Evolutionary conservation across 352 stramenopile species (phyloP).

Genomic region (Phytophthora sp.): DNA sequence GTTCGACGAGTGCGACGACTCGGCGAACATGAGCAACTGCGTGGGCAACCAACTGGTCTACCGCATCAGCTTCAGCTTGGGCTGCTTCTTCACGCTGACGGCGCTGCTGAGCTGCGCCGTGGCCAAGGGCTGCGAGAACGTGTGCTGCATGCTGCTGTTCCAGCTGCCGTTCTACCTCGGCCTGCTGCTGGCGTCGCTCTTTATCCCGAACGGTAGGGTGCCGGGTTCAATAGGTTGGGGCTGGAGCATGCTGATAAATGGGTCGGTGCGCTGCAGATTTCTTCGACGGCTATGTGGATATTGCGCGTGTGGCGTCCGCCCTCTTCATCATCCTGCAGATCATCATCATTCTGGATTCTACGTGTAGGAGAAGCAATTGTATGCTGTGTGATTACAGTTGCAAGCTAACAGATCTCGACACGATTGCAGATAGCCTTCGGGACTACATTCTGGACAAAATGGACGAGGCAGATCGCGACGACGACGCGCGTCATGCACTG

Average conservation of each 20-base stretch:
- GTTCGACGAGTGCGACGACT: conserved; percentile 54
- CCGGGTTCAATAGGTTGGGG: background rate
- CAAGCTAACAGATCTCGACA: too few relatives aligned
- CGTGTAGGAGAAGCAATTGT: conserved; percentile 40
- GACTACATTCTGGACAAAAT: conserved; percentile 79
- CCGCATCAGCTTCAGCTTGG: conserved; percentile 75
- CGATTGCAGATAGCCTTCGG: conserved; percentile 61
- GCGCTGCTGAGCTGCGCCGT: conserved; percentile 54
- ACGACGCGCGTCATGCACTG: conserved; percentile 56
- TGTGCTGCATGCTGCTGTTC: conserved; percentile 70
- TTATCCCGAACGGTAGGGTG: conserved; percentile 63
- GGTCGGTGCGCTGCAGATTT: conserved; percentile 40
- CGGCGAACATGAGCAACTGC: conserved; percentile 46
- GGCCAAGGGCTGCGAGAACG: conserved; percentile 55
- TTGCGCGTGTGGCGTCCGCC: conserved; percentile 64
- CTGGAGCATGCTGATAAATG: background rate
- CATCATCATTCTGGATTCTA: conserved; percentile 82
- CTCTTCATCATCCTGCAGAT: conserved; percentile 82
- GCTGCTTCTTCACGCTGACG: conserved; percentile 70
- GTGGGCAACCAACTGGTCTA: conserved; percentile 82
- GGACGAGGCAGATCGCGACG: conserved; percentile 59
- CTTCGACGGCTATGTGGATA: conserved; percentile 67
- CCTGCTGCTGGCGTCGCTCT: conserved; percentile 61
- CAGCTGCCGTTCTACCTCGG: conserved; percentile 67
- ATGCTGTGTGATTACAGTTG: too few relatives aligned